These are phyloP conservation scores for Chlorociboria aeruginascens DNA, from an alignment of 495 filamentous ascomycete genomes.

Conservation along the genomic window DNA sequence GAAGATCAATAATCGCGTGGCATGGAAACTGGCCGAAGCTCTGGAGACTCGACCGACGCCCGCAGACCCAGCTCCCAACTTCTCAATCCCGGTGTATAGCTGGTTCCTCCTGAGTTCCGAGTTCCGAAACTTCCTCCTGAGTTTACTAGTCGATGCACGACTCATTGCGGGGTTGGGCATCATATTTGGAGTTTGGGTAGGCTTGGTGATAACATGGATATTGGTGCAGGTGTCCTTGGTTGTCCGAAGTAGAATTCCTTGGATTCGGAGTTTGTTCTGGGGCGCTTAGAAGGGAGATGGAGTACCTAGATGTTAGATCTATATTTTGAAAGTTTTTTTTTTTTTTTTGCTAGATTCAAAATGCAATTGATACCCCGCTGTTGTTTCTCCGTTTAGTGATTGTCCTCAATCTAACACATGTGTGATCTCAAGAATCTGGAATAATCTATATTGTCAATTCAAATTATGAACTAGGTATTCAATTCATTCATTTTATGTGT, in stretches of 20 bases:
- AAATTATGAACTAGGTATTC: too few species aligned
- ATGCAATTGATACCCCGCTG: too few species aligned
- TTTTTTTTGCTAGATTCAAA: too few species aligned
- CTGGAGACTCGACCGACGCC: conserved; percentile 20
- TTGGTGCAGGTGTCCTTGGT: conserved; percentile 10
- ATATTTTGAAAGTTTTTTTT: too few species aligned
- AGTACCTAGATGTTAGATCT: too few species aligned
- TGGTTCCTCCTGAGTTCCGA: conserved; percentile 13
- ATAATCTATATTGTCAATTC: too few species aligned
- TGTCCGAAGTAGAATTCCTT: conserved; percentile 4
- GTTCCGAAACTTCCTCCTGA: conserved; percentile 3
- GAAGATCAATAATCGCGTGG: conserved; percentile 48
- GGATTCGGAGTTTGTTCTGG: not conserved
- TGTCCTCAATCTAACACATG: too few species aligned
- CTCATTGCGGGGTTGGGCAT: conserved; percentile 24
- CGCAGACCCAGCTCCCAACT: not conserved
- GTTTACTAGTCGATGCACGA: conserved; percentile 16
- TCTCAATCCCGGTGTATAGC: conserved; percentile 14
- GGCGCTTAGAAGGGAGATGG: not conserved
- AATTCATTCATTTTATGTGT: too few species aligned
- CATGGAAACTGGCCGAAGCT: conserved; percentile 41
- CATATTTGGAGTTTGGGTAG: conserved; percentile 27
- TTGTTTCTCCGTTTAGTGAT: too few species aligned
- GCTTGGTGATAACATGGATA: conserved; percentile 21
- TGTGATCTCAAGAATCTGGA: too few species aligned